A percentile compares a stretch with the other conserved stretches of the same genome.
Evolutionary conservation across 345 rosid species (phyloP).

Genomic region (Camelina laxa): DNA sequence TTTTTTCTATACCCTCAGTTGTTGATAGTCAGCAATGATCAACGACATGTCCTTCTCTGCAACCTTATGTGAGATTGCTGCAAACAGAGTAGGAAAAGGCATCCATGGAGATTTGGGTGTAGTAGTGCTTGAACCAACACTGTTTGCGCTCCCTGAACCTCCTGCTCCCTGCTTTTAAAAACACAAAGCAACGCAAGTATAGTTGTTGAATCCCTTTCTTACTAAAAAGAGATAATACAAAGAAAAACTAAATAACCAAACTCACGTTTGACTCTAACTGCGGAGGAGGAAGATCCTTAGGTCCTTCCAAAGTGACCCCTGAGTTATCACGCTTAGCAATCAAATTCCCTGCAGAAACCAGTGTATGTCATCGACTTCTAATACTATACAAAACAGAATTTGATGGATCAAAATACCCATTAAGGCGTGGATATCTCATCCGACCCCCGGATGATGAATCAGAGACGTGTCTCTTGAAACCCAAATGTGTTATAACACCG

Average conservation of each 20-base stretch:
- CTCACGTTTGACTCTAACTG: slow-evolving; percentile 40
- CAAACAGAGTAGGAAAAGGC: slow-evolving; percentile 87
- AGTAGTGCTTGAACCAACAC: slow-evolving; percentile 60
- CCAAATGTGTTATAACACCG: slow-evolving; percentile 48
- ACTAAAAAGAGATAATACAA: background rate
- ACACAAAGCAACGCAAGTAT: background rate
- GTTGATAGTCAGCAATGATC: slow-evolving; percentile 55
- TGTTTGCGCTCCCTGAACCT: slow-evolving; percentile 61
- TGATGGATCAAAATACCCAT: slow-evolving; percentile 46
- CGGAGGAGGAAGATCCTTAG: slow-evolving; percentile 35
- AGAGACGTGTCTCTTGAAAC: slow-evolving; percentile 49
- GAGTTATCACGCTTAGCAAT: slow-evolving; percentile 60
- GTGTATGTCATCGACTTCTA: slow-evolving; percentile 45
- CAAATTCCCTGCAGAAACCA: slow-evolving; percentile 58
- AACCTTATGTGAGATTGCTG: slow-evolving; percentile 77
- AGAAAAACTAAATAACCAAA: background rate
- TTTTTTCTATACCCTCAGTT: slow-evolving; percentile 57
- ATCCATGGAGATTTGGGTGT: slow-evolving; percentile 86
- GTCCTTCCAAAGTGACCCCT: slow-evolving; percentile 56
- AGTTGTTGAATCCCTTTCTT: background rate
- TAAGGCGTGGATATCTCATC: slow-evolving; percentile 49
- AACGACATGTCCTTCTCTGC: slow-evolving; percentile 62
- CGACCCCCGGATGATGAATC: slow-evolving; percentile 51
- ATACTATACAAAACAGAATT: slow-evolving; percentile 4
- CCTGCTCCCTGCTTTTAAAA: slow-evolving; percentile 43